Evolutionary conservation across 2,329 filamentous ascomycete genomes (phyloP).

Genomic region (Cladophialophora chaetospira): DNA sequence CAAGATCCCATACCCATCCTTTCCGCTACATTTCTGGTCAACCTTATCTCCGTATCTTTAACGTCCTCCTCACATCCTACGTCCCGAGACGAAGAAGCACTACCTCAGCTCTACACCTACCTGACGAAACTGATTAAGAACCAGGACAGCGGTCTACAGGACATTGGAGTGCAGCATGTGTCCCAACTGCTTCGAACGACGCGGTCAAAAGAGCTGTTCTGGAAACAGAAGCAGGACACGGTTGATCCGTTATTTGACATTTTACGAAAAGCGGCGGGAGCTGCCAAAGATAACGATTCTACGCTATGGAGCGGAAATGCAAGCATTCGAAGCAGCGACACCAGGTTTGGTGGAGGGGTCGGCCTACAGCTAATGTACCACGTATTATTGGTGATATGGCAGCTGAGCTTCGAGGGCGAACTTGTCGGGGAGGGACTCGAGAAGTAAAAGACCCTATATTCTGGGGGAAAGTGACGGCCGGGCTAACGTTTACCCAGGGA

Average conservation of each 20-base stretch:
- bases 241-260: constrained; percentile 80
- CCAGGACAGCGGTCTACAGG: constrained; percentile 85
- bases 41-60: constrained; percentile 68
- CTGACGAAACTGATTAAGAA: constrained; percentile 81
- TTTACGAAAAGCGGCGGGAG: constrained; percentile 71
- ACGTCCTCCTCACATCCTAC: constrained; percentile 61
- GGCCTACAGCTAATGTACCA: constrained; percentile 93
- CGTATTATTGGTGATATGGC: constrained; percentile 90
- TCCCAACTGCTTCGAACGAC: constrained; percentile 78
- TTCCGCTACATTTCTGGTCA: constrained; percentile 82
- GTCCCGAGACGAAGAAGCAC: constrained; percentile 69
- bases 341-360: constrained; percentile 70
- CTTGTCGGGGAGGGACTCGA: constrained; percentile 78
- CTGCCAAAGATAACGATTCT: constrained; percentile 68
- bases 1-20: constrained; percentile 88
- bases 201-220: constrained; percentile 78
- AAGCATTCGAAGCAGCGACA: constrained; percentile 66
- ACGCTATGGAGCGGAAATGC: constrained; percentile 53
- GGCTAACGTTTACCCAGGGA: constrained; percentile 60
- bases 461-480: neutral
- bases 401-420: constrained; percentile 83
- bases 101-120: constrained; percentile 83
- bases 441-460: constrained; percentile 56
- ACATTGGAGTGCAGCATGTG: constrained; percentile 91
- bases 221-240: constrained; percentile 86